Evolutionary conservation across 768 basidiomycete genomes (phyloP).

Genomic region (Tylopilus felleus): DNA sequence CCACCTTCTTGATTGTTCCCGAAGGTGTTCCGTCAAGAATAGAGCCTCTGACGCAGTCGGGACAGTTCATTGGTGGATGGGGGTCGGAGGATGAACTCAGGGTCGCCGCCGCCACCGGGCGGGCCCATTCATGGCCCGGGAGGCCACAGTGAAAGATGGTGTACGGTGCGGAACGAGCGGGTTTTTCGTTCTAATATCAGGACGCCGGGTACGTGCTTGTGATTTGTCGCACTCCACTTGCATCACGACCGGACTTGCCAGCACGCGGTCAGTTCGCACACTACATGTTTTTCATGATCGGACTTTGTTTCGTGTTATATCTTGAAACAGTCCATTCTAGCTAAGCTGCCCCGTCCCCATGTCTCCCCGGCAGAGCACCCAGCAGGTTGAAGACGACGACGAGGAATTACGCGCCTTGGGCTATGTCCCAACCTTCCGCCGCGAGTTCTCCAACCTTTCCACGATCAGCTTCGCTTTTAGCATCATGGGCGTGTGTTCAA

Average conservation of each 20-base stretch:
- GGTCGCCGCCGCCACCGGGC: too few species aligned
- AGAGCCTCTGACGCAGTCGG: slow-evolving; percentile 38
- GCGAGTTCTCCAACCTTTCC: slow-evolving; percentile 42
- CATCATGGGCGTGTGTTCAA: slow-evolving; percentile 37
- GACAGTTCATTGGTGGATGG: slow-evolving; percentile 5
- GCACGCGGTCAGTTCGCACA: too few species aligned
- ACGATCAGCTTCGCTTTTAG: slow-evolving; percentile 34
- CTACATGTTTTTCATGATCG: neutral
- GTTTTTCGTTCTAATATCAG: too few species aligned
- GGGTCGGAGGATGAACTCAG: neutral
- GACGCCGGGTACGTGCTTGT: too few species aligned
- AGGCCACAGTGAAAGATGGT: too few species aligned
- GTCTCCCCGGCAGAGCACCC: neutral
- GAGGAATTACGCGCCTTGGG: slow-evolving; percentile 27
- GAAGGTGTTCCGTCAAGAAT: slow-evolving; percentile 45
- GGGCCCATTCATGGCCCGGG: too few species aligned
- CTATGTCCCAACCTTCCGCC: slow-evolving; percentile 34
- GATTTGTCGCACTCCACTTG: too few species aligned
- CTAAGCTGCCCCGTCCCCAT: neutral
- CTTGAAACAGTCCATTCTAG: neutral
- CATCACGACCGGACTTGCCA: too few species aligned
- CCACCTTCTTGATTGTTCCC: slow-evolving; percentile 35
- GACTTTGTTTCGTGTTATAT: neutral
- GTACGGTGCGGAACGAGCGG: too few species aligned
- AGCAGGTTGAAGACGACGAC: slow-evolving; percentile 18